phyloP scores from a whole-genome alignment of 768 basidiomycete genomes.

The Amanita thiersii region DNA sequence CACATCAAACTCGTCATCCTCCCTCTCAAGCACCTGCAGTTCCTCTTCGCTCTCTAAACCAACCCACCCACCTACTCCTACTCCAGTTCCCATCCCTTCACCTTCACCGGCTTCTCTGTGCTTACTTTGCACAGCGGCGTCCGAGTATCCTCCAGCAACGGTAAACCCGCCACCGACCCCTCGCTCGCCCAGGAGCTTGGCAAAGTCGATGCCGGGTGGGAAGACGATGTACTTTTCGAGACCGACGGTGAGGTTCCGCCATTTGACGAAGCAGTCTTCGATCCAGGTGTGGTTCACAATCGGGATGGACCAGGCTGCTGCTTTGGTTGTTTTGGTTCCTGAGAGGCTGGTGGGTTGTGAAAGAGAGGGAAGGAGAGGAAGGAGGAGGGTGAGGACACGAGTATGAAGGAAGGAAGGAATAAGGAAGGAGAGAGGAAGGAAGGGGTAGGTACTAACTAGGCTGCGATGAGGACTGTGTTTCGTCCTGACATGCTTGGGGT shows the following conservation, averaged over 20 bases:
- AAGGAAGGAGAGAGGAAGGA: neutral
- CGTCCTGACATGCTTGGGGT: slow-evolving; percentile 72
- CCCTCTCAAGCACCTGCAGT: slow-evolving; percentile 4
- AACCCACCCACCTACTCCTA: slow-evolving; percentile 4
- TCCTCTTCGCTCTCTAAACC: slow-evolving; percentile 8
- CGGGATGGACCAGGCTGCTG: slow-evolving; percentile 73
- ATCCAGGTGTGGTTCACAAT: slow-evolving; percentile 89
- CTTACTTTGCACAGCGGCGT: slow-evolving; percentile 15
- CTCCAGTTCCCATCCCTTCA: slow-evolving; percentile 9
- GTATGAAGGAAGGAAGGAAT: neutral
- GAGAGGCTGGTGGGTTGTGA: slow-evolving; percentile 21
- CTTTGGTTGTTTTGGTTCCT: slow-evolving; percentile 63
- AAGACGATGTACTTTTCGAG: slow-evolving; percentile 63
- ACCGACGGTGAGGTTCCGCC: slow-evolving; percentile 62
- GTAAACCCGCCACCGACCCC: slow-evolving; percentile 23
- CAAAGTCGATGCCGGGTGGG: slow-evolving; percentile 62
- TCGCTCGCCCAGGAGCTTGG: slow-evolving; percentile 31
- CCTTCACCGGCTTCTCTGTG: slow-evolving; percentile 6
- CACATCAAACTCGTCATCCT: slow-evolving; percentile 6
- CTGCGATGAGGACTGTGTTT: slow-evolving; percentile 80
- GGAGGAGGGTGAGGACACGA: slow-evolving; percentile 7
- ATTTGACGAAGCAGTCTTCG: slow-evolving; percentile 81
- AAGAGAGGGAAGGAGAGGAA: neutral
- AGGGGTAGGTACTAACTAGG: slow-evolving; percentile 51
- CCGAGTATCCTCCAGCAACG: neutral